These are phyloP conservation scores for Pseudozyma sp. DNA, from an alignment of 1,284 basidiomycete species.

Conservation along the genomic window DNA sequence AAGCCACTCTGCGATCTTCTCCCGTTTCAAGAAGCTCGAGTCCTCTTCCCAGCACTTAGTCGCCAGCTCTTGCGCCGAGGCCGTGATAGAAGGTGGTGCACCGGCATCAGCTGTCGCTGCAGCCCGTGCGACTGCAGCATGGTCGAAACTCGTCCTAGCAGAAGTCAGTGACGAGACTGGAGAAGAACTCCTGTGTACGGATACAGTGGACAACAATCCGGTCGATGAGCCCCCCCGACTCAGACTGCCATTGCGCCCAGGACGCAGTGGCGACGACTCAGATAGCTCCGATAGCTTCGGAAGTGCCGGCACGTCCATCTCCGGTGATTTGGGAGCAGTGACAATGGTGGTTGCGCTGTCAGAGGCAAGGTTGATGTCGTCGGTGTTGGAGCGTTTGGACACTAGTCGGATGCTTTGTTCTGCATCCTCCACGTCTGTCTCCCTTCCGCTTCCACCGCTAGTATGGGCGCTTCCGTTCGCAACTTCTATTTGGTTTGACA, in stretches of 20 bases:
- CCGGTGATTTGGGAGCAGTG: conserved; percentile 23
- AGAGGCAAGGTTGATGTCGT: conserved; percentile 9
- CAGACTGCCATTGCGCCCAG: conserved; percentile 20
- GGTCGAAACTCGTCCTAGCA: conserved; percentile 36
- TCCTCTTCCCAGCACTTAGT: conserved; percentile 87
- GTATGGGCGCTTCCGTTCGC: background rate
- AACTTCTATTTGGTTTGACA: background rate
- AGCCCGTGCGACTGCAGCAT: conserved; percentile 1
- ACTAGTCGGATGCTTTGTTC: conserved; percentile 54
- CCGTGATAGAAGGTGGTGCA: conserved; percentile 4
- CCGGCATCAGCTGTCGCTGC: conserved; percentile 4
- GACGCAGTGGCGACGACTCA: conserved; percentile 18
- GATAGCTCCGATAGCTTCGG: conserved; percentile 26
- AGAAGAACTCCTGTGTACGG: conserved; percentile 21
- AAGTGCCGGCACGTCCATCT: conserved; percentile 12
- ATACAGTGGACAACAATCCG: conserved; percentile 18
- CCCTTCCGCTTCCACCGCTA: background rate
- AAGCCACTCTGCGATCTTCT: conserved; percentile 95
- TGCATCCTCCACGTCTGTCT: conserved; percentile 1
- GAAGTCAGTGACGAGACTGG: conserved; percentile 22
- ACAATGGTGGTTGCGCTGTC: conserved; percentile 18
- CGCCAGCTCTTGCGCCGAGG: conserved; percentile 74
- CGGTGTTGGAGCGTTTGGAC: conserved; percentile 26
- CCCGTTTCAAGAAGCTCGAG: conserved; percentile 81
- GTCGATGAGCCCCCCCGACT: conserved; percentile 11